These are phyloP conservation scores for Sporothrix luriei DNA, from an alignment of 2,329 filamentous ascomycete genomes.

Conservation along the genomic window DNA sequence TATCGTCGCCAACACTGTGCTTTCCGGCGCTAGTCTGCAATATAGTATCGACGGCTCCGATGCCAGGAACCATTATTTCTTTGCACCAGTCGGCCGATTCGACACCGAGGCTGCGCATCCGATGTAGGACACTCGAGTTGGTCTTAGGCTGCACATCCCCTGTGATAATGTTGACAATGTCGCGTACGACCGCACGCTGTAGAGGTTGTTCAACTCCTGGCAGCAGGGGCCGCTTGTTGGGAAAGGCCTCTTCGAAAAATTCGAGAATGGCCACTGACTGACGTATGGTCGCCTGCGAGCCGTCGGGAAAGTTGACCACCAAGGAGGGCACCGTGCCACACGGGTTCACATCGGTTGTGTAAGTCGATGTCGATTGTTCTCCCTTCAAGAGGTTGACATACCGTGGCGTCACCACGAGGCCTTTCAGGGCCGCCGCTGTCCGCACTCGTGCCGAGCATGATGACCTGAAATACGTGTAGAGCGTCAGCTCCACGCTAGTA, in stretches of 20 bases:
- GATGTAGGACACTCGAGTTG: slow-evolving; percentile 1
- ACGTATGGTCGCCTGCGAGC: not conserved
- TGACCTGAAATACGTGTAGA: slow-evolving; percentile 14
- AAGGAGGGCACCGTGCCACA: not conserved
- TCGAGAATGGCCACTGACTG: slow-evolving; percentile 7
- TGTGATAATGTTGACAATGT: slow-evolving; percentile 3
- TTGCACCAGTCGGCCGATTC: not conserved
- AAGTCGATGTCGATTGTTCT: not conserved
- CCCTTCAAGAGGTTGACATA: slow-evolving; percentile 1
- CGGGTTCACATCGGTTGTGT: not conserved
- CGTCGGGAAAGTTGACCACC: not conserved
- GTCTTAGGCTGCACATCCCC: not conserved
- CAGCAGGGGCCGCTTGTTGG: not conserved
- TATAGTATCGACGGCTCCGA: not conserved
- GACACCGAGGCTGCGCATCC: slow-evolving; percentile 1
- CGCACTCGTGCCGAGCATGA: slow-evolving; percentile 10
- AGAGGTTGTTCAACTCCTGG: not conserved
- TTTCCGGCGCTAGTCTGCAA: not conserved
- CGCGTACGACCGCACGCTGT: not conserved
- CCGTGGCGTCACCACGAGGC: not conserved
- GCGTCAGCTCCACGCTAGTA: not conserved
- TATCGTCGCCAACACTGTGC: not conserved
- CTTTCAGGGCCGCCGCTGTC: slow-evolving; percentile 4
- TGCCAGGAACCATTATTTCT: not conserved
- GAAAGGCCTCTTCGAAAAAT: slow-evolving; percentile 16